Percentiles rank a stretch among this genome's conserved stretches.
phyloP scores from a whole-genome alignment of 495 filamentous ascomycete genomes.

The Lophiostoma macrostomum region DNA sequence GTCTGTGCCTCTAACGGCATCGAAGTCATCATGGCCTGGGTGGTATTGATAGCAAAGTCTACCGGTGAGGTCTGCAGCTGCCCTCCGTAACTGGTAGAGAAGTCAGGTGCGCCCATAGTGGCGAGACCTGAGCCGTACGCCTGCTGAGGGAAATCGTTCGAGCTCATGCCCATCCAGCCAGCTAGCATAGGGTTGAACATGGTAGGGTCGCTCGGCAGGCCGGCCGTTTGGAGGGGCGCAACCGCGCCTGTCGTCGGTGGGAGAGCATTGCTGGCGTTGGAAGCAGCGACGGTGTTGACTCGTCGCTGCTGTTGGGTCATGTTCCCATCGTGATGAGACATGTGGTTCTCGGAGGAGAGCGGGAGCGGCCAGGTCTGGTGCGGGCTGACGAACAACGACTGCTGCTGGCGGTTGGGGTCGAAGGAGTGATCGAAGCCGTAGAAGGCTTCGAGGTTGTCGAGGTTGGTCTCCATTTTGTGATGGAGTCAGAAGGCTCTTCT shows the following conservation, averaged over 20 bases:
- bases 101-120: slow-evolving; percentile 8
- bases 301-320: slow-evolving; percentile 20
- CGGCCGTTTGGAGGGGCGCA: slow-evolving; percentile 20
- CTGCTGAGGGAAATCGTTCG: slow-evolving; percentile 16
- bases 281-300: slow-evolving; percentile 17
- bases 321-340: no score
- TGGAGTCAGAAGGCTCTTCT: slow-evolving; percentile 1
- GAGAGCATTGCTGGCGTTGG: neutral
- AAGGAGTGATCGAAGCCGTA: slow-evolving; percentile 23
- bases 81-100: slow-evolving; percentile 12
- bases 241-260: slow-evolving; percentile 8
- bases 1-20: slow-evolving; percentile 10
- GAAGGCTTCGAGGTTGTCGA: slow-evolving; percentile 24
- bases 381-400: slow-evolving; percentile 7
- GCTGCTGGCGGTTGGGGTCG: slow-evolving; percentile 25
- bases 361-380: slow-evolving; percentile 25
- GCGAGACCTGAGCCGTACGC: slow-evolving; percentile 12
- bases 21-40: slow-evolving; percentile 26
- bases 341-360: no score
- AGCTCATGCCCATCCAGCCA: slow-evolving; percentile 21
- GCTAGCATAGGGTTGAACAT: slow-evolving; percentile 24
- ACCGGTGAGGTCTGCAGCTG: slow-evolving; percentile 33
- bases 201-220: slow-evolving; percentile 8
- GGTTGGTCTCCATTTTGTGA: slow-evolving; percentile 24
- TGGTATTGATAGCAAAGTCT: slow-evolving; percentile 26